phyloP scores from a whole-genome alignment of 768 basidiomycete species.

The Lactarius pseudohatsudake region DNA sequence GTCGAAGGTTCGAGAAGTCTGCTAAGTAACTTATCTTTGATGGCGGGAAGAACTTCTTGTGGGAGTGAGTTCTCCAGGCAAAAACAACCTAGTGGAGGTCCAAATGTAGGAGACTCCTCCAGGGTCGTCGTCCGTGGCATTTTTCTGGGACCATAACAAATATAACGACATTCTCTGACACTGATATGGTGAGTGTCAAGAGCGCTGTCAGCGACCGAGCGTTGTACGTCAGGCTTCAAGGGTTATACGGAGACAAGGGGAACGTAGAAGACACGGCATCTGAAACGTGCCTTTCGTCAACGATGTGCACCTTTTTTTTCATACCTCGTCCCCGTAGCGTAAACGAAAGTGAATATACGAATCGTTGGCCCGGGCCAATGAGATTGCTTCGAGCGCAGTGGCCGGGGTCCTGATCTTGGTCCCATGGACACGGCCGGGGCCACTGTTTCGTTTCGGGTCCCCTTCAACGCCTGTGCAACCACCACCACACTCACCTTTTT shows the following conservation, averaged over 20 bases:
- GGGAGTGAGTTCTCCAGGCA: conserved; percentile 80
- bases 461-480: conserved; percentile 1
- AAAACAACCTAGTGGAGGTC: conserved; percentile 75
- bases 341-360: conserved; percentile 58
- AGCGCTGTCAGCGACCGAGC: background rate
- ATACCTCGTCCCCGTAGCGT: conserved; percentile 88
- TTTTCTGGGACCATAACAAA: conserved; percentile 76
- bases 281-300: conserved; percentile 57
- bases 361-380: too few relatives aligned
- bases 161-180: conserved; percentile 51
- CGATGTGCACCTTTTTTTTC: conserved; percentile 70
- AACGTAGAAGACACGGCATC: conserved; percentile 33
- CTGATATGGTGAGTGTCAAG: conserved; percentile 46
- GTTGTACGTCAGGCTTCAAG: background rate
- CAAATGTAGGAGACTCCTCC: conserved; percentile 74
- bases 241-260: conserved; percentile 31
- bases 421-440: background rate
- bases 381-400: background rate
- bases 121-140: conserved; percentile 83
- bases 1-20: conserved; percentile 65
- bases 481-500: conserved; percentile 23
- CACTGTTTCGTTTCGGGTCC: background rate
- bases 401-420: conserved; percentile 9
- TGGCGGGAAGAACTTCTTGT: conserved; percentile 92
- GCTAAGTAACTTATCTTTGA: conserved; percentile 66